A percentile compares a stretch with the other conserved stretches of the same genome.
phyloP scores from a whole-genome alignment of 2,329 filamentous ascomycete genomes.

The Septoria linicola region DNA sequence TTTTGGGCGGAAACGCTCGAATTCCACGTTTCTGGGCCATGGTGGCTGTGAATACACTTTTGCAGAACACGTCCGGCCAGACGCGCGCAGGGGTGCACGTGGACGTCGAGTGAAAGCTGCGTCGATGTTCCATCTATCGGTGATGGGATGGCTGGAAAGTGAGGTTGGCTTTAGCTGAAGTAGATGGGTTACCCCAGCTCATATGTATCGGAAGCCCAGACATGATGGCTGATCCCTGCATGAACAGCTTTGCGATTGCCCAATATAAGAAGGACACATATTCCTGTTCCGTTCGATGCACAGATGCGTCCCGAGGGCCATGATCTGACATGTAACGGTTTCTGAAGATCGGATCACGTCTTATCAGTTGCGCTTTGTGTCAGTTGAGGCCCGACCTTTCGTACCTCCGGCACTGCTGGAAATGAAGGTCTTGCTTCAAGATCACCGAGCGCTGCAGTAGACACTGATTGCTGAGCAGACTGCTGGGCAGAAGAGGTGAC shows the following conservation, averaged over 20 bases:
- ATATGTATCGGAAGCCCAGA: conserved; percentile 11
- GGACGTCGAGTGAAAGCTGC: background rate
- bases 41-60: conserved; percentile 3
- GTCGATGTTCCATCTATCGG: conserved; percentile 7
- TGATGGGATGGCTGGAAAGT: conserved; percentile 9
- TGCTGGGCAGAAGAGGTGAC: too few species aligned
- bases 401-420: too few species aligned
- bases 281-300: background rate
- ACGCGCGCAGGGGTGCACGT: conserved; percentile 1
- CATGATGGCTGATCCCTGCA: conserved; percentile 1
- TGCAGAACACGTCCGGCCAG: background rate
- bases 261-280: conserved; percentile 13
- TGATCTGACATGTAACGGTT: conserved; percentile 6
- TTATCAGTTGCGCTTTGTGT: background rate
- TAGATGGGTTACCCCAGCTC: conserved; percentile 11
- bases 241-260: background rate
- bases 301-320: background rate
- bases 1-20: background rate
- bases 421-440: too few species aligned
- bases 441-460: too few species aligned
- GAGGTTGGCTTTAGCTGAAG: conserved; percentile 7
- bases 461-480: too few species aligned
- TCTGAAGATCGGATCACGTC: conserved; percentile 7
- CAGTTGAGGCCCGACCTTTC: too few species aligned
- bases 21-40: conserved; percentile 7